Percentiles rank a stretch among this genome's conserved stretches.
Conservation (phyloP, 371 early-diverging fungal genomes). For the Lichtheimia ornata region DNA sequence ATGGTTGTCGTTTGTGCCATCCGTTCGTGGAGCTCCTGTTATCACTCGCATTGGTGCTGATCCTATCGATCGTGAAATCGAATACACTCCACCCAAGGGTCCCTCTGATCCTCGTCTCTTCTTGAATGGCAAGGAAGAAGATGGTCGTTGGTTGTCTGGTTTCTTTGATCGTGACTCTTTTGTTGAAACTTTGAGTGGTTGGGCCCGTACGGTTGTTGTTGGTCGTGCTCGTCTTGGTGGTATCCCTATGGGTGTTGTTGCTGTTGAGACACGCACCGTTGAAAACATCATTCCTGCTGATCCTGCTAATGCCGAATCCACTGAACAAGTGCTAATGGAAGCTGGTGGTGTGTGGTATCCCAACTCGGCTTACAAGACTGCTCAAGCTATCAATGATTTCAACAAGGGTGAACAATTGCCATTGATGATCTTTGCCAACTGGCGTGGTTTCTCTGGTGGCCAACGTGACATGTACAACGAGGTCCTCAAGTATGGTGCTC, state of each 20-base stretch:
- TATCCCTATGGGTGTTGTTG: constrained; percentile 96
- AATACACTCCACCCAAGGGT: constrained; percentile 79
- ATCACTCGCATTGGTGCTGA: constrained; percentile 60
- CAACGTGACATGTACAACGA: constrained; percentile 99
- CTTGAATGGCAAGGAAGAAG: constrained; percentile 79
- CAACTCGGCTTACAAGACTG: constrained; percentile 98
- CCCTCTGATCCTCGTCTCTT: constrained; percentile 92
- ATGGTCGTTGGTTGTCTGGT: constrained; percentile 79
- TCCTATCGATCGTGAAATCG: constrained; percentile 74
- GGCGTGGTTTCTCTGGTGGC: constrained; percentile 99
- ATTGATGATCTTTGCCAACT: constrained; percentile 99
- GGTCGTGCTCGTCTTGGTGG: constrained; percentile 97
- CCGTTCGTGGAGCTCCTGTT: constrained; percentile 62
- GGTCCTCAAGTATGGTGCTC: constrained; percentile 95
- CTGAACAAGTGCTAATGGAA: constrained; percentile 87
- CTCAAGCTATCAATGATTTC: constrained; percentile 97
- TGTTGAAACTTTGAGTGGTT: constrained; percentile 77
- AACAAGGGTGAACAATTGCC: constrained; percentile 98
- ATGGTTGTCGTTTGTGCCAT: constrained; percentile 95
- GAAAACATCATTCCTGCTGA: constrained; percentile 94
- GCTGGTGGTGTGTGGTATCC: constrained; percentile 99
- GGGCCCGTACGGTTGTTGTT: constrained; percentile 75
- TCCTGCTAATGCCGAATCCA: constrained; percentile 88
- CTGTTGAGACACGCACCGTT: constrained; percentile 93
- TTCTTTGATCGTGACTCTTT: constrained; percentile 93